Percentiles rank a stretch among this genome's conserved stretches.
Conservation (phyloP, 352 stramenopile species). For the Phytophthora fragariaefolia region DNA sequence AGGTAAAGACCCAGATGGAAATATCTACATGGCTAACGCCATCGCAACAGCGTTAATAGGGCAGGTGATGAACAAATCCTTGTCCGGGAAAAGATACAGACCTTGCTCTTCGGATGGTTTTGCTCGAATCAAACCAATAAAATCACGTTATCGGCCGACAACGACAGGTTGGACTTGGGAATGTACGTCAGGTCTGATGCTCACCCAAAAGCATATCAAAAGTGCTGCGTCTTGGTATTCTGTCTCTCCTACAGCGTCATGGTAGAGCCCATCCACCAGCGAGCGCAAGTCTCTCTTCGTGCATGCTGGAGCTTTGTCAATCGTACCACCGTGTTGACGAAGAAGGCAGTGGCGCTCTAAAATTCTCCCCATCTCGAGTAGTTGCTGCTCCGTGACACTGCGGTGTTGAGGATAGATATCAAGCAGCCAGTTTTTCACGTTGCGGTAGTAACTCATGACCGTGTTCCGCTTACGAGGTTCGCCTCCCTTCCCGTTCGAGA, state of each 20-base stretch:
- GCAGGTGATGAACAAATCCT: no score
- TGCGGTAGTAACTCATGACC: conserved; percentile 17
- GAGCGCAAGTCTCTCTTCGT: conserved; percentile 13
- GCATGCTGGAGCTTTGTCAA: no score
- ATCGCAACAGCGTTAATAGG: no score
- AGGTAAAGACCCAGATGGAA: no score
- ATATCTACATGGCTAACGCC: no score
- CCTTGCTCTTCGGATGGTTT: no score
- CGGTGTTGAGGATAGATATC: conserved; percentile 10
- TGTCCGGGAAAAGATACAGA: no score
- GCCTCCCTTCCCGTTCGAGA: conserved; percentile 3
- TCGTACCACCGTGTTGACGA: background rate
- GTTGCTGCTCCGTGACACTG: conserved; percentile 4
- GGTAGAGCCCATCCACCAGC: conserved; percentile 7
- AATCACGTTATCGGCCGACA: no score
- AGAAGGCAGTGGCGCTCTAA: conserved; percentile 1
- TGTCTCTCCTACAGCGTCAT: conserved; percentile 12
- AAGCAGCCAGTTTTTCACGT: conserved; percentile 29
- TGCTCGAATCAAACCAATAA: no score
- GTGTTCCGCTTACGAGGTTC: conserved; percentile 7
- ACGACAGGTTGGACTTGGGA: conserved; percentile 21
- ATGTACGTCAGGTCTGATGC: conserved; percentile 18
- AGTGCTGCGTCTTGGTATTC: no score
- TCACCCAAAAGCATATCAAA: conserved; percentile 19
- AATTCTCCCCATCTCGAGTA: conserved; percentile 14